Base-by-base conservation (phyloP, 2,329 filamentous ascomycete genomes). In the Aaosphaeria arxii region DNA sequence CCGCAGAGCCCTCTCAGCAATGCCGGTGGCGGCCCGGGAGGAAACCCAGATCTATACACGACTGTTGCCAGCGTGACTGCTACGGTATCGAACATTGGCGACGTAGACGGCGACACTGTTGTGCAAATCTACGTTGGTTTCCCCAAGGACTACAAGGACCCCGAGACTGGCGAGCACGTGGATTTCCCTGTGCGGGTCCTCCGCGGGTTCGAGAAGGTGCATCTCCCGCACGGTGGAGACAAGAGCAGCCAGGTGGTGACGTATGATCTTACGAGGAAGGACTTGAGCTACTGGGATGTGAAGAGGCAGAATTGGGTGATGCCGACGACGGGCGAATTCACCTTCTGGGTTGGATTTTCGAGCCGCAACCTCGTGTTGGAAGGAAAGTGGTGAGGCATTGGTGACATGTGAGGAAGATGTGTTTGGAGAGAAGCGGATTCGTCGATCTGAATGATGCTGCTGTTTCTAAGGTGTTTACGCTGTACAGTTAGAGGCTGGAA, bases 21-120 rank as follows among this genome's bases (percentile, higher is more conserved):
- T 0, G 87, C 87, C 0, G 87, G 87, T 33, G 88, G 87, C 36
- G 86, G 78, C 6, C 80, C 85, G 49, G 84, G 84, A 48, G 85
- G 85, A 1, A 86, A 88, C 49, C 84, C 84, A 2, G 80, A 83
- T 48, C 74, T 88, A 13, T 88, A 81, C 75, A 79, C 79, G 40
- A 71, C 72, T 0, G 73, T 84, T 49, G 74, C 80, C 48, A 62
- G 71, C 2, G 78, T 81, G 3, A 73, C 71, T 0, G 70, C 84
- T 4, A 75, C 72, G 0, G 67, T 90, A 3, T 77, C 74, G 41
- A 90, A 90, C 64, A 82, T 76, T 0, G 87, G 87, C n/a, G 70
- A 73, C 0, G 59, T 76, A 0, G 63, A 70, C 3, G 82, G 81
- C 32, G 72, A 75, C 11, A 71, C 76, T 11, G 80, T 84, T 2